Evolutionary conservation across 1,139 yeast species (phyloP).

Genomic region (Suhomyces panamericanus): DNA sequence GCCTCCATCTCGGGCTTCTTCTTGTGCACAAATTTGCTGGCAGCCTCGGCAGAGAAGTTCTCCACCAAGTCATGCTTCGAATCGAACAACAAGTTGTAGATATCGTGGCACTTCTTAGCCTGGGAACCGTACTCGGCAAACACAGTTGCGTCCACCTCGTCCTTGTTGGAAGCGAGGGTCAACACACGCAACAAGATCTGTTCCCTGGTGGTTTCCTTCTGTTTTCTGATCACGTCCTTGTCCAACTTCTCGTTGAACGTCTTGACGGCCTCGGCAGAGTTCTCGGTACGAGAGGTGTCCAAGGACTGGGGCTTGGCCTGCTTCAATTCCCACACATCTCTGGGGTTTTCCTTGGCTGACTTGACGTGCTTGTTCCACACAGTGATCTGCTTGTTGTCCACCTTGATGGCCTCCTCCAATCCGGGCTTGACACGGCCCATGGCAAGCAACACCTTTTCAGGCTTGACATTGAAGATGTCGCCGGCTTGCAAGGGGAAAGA

Average conservation of each 20-base stretch:
- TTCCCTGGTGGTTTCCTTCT: slow-evolving; percentile 45
- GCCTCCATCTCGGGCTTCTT: slow-evolving; percentile 40
- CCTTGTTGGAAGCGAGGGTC: slow-evolving; percentile 22
- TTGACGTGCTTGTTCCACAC: slow-evolving; percentile 75
- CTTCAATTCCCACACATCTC: slow-evolving; percentile 56
- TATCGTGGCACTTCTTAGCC: slow-evolving; percentile 34
- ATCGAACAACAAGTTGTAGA: slow-evolving; percentile 29
- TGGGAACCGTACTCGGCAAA: slow-evolving; percentile 25
- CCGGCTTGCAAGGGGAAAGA: slow-evolving; percentile 79
- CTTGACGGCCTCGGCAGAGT: slow-evolving; percentile 18
- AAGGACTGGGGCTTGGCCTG: slow-evolving; percentile 45
- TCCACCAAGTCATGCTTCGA: slow-evolving; percentile 31
- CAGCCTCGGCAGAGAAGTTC: slow-evolving; percentile 19
- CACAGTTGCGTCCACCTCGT: slow-evolving; percentile 26
- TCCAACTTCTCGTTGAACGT: slow-evolving; percentile 31
- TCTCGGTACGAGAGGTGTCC: slow-evolving; percentile 24
- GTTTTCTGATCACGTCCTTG: slow-evolving; percentile 37
- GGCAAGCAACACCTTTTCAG: slow-evolving; percentile 83
- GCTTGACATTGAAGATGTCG: slow-evolving; percentile 81
- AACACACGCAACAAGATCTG: slow-evolving; percentile 47
- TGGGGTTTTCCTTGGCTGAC: slow-evolving; percentile 57
- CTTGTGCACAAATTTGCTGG: slow-evolving; percentile 27
- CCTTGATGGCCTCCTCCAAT: slow-evolving; percentile 60
- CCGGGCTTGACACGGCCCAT: slow-evolving; percentile 84
- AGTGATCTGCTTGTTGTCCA: slow-evolving; percentile 69